Evolutionary conservation across 306 rosid species (phyloP).

Genomic region (Rubus idaeus): DNA sequence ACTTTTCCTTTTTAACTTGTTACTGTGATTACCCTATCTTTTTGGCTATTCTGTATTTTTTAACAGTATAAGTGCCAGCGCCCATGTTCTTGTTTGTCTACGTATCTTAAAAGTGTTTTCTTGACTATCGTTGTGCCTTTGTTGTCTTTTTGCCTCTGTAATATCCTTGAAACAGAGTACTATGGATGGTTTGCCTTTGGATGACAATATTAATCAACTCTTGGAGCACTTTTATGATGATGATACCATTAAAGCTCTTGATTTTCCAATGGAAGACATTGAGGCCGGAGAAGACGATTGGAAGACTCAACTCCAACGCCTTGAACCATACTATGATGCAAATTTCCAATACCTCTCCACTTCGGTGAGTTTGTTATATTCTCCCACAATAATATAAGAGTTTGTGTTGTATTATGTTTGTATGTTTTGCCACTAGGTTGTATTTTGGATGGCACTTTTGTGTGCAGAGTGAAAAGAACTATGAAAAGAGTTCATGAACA

Average conservation of each 20-base stretch:
- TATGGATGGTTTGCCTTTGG: slow-evolving; percentile 57
- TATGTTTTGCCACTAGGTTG: not conserved
- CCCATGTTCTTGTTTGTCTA: not conserved
- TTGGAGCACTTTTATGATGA: slow-evolving; percentile 52
- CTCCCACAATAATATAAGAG: no score
- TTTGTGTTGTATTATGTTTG: not conserved
- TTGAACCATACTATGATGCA: slow-evolving; percentile 29
- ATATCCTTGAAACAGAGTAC: slow-evolving; percentile 41
- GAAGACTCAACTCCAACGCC: slow-evolving; percentile 46
- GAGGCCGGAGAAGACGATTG: slow-evolving; percentile 63
- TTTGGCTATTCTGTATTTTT: not conserved
- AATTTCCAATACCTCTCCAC: slow-evolving; percentile 27
- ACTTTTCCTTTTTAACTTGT: slow-evolving; percentile 23
- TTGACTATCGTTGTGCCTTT: slow-evolving; percentile 19
- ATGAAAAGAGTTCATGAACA: not conserved
- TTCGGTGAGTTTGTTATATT: slow-evolving; percentile 49
- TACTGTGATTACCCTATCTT: slow-evolving; percentile 9
- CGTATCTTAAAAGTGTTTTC: not conserved
- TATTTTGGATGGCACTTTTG: not conserved
- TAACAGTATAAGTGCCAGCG: not conserved
- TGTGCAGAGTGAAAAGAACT: not conserved
- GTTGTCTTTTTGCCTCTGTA: slow-evolving; percentile 12
- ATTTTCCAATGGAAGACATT: slow-evolving; percentile 74
- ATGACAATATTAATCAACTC: slow-evolving; percentile 49
- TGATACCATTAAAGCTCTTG: slow-evolving; percentile 39